Conservation (phyloP, 108 stramenopile species). For the Discostella pseudostelligera region DNA sequence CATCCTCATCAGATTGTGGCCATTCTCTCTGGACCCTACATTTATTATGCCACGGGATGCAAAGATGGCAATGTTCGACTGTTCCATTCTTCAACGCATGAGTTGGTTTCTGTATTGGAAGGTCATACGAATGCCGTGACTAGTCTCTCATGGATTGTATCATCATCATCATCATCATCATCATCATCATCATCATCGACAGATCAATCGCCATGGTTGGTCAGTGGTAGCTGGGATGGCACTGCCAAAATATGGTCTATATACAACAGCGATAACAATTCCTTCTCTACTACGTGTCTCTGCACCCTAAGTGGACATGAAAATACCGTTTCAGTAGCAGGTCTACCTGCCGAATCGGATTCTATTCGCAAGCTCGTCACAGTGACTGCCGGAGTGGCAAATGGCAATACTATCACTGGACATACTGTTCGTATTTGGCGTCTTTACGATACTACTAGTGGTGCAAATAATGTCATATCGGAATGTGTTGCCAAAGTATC, state of each 20-base stretch:
- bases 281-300: slow-evolving; percentile 40
- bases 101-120: slow-evolving; percentile 42
- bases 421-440: slow-evolving; percentile 76
- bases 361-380: slow-evolving; percentile 55
- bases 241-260: slow-evolving; percentile 79
- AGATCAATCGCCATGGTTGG: slow-evolving; percentile 38
- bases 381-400: slow-evolving; percentile 75
- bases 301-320: slow-evolving; percentile 74
- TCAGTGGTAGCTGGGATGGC: slow-evolving; percentile 88
- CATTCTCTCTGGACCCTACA: slow-evolving; percentile 11
- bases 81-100: slow-evolving; percentile 55
- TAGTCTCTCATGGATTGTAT: slow-evolving; percentile 52
- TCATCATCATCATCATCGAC: not conserved
- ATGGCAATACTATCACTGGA: slow-evolving; percentile 60
- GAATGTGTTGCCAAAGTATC: slow-evolving; percentile 46
- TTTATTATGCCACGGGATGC: slow-evolving; percentile 68
- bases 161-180: too few species aligned
- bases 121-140: slow-evolving; percentile 87
- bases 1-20: slow-evolving; percentile 55
- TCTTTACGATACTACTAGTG: slow-evolving; percentile 11
- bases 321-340: slow-evolving; percentile 78
- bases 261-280: slow-evolving; percentile 25
- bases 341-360: slow-evolving; percentile 38
- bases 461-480: slow-evolving; percentile 16
- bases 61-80: slow-evolving; percentile 76